Percentiles rank a stretch among this genome's conserved stretches.
Conservation (phyloP, 306 rosid species). For the Gleditsia sinensis region DNA sequence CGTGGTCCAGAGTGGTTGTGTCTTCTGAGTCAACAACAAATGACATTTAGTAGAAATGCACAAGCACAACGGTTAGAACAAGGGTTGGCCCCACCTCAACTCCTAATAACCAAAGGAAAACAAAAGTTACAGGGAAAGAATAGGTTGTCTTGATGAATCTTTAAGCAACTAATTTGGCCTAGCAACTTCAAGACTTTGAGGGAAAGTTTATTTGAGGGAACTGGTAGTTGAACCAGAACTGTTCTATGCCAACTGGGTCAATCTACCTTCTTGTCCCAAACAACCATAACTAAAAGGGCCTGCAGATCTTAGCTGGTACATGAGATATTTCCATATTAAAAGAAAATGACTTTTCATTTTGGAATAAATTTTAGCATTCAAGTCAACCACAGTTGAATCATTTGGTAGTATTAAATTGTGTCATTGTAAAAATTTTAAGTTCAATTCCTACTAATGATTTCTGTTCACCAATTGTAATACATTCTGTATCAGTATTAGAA, state of each 20-base stretch:
- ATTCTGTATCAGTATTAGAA: no score
- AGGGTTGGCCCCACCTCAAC: background rate
- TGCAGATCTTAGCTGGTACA: background rate
- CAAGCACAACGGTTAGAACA: background rate
- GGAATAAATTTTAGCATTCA: background rate
- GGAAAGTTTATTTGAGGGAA: background rate
- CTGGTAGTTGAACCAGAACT: constrained; percentile 1
- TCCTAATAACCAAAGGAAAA: background rate
- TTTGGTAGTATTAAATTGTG: no score
- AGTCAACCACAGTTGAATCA: no score
- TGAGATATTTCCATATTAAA: background rate
- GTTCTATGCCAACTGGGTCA: background rate
- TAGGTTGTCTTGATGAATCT: background rate
- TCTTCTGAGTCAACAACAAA: background rate
- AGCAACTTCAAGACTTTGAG: background rate
- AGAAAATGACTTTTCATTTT: background rate
- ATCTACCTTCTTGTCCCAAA: constrained; percentile 13
- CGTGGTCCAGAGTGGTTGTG: background rate
- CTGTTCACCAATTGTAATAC: no score
- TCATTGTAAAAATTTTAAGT: no score
- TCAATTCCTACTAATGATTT: no score
- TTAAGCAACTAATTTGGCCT: background rate
- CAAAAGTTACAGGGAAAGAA: background rate
- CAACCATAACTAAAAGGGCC: background rate
- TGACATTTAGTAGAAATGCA: background rate